These are phyloP conservation scores for Colletotrichum lentis DNA, from an alignment of 2,329 filamentous ascomycete species.

Conservation along the genomic window DNA sequence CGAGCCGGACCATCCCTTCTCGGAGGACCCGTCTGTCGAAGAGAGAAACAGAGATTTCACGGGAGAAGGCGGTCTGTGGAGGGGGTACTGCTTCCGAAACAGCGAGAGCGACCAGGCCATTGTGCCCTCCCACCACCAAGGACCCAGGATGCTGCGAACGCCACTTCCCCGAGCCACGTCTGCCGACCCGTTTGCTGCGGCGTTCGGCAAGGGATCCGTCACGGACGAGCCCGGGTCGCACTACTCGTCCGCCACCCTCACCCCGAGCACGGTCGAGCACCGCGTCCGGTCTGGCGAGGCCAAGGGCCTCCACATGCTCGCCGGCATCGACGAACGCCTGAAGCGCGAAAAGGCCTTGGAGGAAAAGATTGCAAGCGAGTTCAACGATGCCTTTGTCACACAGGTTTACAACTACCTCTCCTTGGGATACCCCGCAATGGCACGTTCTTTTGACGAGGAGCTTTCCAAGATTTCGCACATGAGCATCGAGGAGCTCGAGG, in stretches of 20 bases:
- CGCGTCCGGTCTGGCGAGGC: conserved; percentile 46
- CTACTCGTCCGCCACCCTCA: conserved; percentile 41
- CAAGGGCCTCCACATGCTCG: conserved; percentile 59
- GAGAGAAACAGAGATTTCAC: conserved; percentile 63
- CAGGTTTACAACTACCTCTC: conserved; percentile 98
- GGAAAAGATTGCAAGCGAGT: conserved; percentile 70
- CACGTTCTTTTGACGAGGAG: conserved; percentile 84
- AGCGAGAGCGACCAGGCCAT: conserved; percentile 49
- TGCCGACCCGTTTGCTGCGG: conserved; percentile 54
- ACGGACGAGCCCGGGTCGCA: conserved; percentile 53
- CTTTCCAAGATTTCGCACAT: conserved; percentile 82
- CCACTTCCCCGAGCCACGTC: conserved; percentile 55
- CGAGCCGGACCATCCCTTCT: conserved; percentile 75
- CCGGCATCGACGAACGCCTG: conserved; percentile 61
- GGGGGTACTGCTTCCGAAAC: conserved; percentile 69
- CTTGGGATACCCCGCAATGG: conserved; percentile 87
- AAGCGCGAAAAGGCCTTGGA: conserved; percentile 59
- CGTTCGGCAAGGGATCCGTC: conserved; percentile 50
- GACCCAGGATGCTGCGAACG: conserved; percentile 60
- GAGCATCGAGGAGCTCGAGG: conserved; percentile 71
- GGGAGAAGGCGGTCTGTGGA: conserved; percentile 76
- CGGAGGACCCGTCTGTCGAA: conserved; percentile 55
- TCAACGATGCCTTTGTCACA: conserved; percentile 84
- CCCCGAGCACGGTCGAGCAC: conserved; percentile 42
- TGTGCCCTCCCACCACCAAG: conserved; percentile 54